Evolutionary conservation across 768 basidiomycete genomes (phyloP), one percentile per base, ranked within the genome.

Genomic region (Suillus americanus): DNA sequence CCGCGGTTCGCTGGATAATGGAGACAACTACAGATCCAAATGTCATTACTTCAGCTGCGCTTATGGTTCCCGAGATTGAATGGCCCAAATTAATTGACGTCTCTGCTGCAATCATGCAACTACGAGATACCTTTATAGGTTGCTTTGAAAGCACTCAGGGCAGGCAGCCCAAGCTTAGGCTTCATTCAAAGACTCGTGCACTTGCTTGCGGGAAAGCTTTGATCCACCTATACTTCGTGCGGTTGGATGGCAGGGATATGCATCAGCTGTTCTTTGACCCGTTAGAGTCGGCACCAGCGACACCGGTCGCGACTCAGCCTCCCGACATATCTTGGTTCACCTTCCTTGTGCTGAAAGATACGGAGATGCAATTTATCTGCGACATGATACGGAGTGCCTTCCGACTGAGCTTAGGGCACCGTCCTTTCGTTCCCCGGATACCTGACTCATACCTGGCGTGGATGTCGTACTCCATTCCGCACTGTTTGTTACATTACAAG

Each of bases 1-100:
- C 16, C 16, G 35, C 66, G 12, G 66, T 68, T 23, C 53, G 43
- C 30, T 62, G 61, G 55, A 37, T 60, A 23, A 18, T 62, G 23
- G 61, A 60, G 61, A 62, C 40, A 12, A 18, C 61, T 20, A 54
- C 55, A 13, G 61, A 62, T 54, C 61, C 61, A 10, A 23, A 62
- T 28, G 33, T 62, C 46, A 50, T 62, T 1, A 28, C 61, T 18
- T 23, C 61, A 16, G 61, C 61, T 60, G 61, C 61, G 18, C 43
- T 46, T 1, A 62, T 62, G 61, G 61, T 62, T 46, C 40, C 46
- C 9, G 61, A 62, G 8, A 33, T 62, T 16, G 61, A 62, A 35
- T 62, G 61, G 61, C 61, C 61, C 16, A 46, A 54, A 30, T 18
- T 12, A 5, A 46, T 62, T 16, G 46, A 62, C 2, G 28, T 62